Base-by-base conservation (phyloP, 352 stramenopile species). In the Blastocystis sp. region DNA sequence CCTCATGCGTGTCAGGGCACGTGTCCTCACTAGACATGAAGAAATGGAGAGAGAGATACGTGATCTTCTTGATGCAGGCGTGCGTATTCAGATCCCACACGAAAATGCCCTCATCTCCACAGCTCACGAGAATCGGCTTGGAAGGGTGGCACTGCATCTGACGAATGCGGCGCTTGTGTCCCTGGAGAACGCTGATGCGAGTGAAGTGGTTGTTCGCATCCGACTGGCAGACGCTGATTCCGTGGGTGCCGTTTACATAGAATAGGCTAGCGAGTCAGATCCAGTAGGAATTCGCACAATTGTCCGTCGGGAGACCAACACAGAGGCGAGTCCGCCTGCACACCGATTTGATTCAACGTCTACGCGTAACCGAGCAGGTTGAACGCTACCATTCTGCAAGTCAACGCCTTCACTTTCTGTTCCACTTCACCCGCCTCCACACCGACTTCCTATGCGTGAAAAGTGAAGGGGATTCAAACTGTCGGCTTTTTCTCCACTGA, bases 201-300 rank as follows among this genome's bases (percentile, higher is more conserved):
- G 54, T 43, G 54, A 38, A 80, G n/a, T 54, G 19, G 45, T 79
- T 4, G 38, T 74, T 3, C 14, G 1, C 70, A 87, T 87, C 57
- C 14, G 11, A 45, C 9, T 57, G 17, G 28, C 65, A 87, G 24
- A 87, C 34, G 21, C 21, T 74, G 1, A 87, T 74, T 54, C 62
- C 62, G 24, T 77, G 65, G 3, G 77, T 87, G 7, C 57, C 77
- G 43, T 74, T 77, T 21, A 87, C 77, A 78, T 87, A 87, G 38
- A 21, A 42, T 6, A 87, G 45, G 21, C 70, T 81, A 81, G 0
- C 40, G n/a, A 48, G 7, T 66, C 14, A 65, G 42, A 4, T 7
- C 43, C 42, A 4, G 28, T 19, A 63, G 17, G 17, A 6, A 81
- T 9, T 7, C 42, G 2, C 43, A 81, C 70, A 71, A 11, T n/a